Evolutionary conservation across 139 green algal species (phyloP).

Genomic region (Marvania coccoides): DNA sequence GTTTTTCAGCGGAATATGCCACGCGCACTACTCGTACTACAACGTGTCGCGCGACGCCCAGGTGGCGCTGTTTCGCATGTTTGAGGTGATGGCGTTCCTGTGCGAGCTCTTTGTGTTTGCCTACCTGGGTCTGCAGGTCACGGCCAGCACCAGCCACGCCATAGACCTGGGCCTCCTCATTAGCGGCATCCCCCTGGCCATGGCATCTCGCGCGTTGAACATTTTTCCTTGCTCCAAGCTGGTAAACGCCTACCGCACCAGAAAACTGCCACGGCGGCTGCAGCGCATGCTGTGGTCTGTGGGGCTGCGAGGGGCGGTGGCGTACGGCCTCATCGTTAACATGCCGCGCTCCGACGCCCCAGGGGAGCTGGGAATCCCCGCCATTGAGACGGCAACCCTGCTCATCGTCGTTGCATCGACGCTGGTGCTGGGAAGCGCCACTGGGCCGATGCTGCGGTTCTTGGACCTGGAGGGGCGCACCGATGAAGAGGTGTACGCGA

Average conservation of each 20-base stretch:
- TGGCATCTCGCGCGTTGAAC: conserved; percentile 45
- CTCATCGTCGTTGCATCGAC: conserved; percentile 57
- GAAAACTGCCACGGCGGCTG: conserved; percentile 36
- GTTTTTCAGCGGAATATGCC: conserved; percentile 67
- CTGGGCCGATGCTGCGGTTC: conserved; percentile 27
- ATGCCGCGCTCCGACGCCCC: conserved; percentile 41
- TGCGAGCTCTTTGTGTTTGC: conserved; percentile 67
- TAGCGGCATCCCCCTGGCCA: conserved; percentile 42
- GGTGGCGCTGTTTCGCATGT: conserved; percentile 34
- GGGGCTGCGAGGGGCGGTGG: conserved; percentile 63
- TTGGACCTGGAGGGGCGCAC: conserved; percentile 33
- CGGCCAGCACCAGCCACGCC: background rate
- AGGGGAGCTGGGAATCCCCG: conserved; percentile 35
- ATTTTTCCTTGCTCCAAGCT: conserved; percentile 51
- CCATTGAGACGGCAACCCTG: conserved; percentile 63
- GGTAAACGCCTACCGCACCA: conserved; percentile 35
- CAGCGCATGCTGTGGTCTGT: conserved; percentile 52
- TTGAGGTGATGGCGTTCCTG: conserved; percentile 52
- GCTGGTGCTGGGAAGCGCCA: conserved; percentile 40
- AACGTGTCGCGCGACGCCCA: conserved; percentile 26
- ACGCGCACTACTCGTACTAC: conserved; percentile 64
- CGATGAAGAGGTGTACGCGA: conserved; percentile 25
- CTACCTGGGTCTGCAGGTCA: conserved; percentile 62
- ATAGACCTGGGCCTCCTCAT: conserved; percentile 20
- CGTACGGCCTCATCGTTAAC: conserved; percentile 56